Evolutionary conservation across 2,329 filamentous ascomycete species (phyloP), one percentile per base, ranked within the genome.

Genomic region (Cordyceps cicadae): DNA sequence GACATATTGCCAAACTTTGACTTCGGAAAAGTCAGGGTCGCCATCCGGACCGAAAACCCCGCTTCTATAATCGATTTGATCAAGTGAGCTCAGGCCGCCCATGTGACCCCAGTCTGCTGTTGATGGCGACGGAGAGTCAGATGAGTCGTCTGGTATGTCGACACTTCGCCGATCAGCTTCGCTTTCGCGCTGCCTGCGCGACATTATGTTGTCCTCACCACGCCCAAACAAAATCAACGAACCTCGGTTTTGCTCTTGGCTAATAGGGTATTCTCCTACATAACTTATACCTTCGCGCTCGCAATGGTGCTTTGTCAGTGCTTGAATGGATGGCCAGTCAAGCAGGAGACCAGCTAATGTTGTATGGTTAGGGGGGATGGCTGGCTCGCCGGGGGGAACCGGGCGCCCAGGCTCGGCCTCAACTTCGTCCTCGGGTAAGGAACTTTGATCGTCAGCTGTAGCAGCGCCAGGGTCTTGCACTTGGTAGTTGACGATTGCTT

Each of bases 271-370:
- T 65, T 88, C 83, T 60, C 84, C 82, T 32, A 86, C 79, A 57
- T 80, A 79, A 37, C 79, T 76, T 67, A 86, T 78, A 34, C 77
- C 79, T 57, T 81, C 76, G 2, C 70, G 70, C 24, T 77, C 72
- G 59, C 85, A 70, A 29, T 77, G 76, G 54, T 72, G 74, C 63
- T 69, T 78, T 37, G 90, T 85, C 69, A 97, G 70, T 63, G 80
- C 75, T 69, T 79, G 75, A 60, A 94, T 90, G 0, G 86, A 81
- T 0, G 81, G 82, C 86, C 88, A 92, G 52, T 82, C 79, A 34
- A 97, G 76, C 19, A 97, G 77, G 64, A 92, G 84, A 56, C 94
- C 90, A 1, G 92, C 92, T n/a, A 91, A 85, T 0, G 92, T 97
- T 0, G 90, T 95, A 69, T 97, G 93, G 66, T 96, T 90, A 29